Base-by-base conservation (phyloP, 2,329 filamentous ascomycete species). In the Epichloe scottii region DNA sequence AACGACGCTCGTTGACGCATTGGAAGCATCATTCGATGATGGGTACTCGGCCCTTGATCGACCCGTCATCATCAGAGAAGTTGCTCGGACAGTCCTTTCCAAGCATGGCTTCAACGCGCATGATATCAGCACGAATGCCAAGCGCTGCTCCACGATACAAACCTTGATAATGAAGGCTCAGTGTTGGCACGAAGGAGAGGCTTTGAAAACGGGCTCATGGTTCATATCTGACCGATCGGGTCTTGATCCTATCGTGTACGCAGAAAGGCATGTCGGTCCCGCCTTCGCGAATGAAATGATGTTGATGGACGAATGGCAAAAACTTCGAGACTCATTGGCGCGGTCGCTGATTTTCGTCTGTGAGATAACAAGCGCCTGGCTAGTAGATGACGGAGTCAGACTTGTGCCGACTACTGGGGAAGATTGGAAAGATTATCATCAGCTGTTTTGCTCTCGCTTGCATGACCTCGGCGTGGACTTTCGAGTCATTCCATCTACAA, bases 221-320 rank as follows among this genome's bases (percentile, higher is more conserved):
- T 46, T 46, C 44, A 46, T 46, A 19, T 46, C 44, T 5, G 44
- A 46, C 44, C 44, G 44, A 17, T 46, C 44, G 12, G 44, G 44
- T 10, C 44, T 46, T 6, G 44, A 46, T 37, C 44, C 44, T 7
- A 33, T 46, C 26, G 17, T 46, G 2, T 46, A 46, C 33, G 33
- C 44, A 8, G 44, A 46, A 33, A 35, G 12, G 11, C 34, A 37
- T 15, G 44, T 46, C 33, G 33, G 44, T 6, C 33, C 44, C 33
- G 44, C 44, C 30, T 23, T 15, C 7, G 44, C 10, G 26, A 12
- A 14, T 33, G 4, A 37, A 11, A 46, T 46, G 44, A 37, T 37
- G 17, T 10, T 12, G 7, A 46, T 12, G 44, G 4, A 33, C 8
- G 33, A 46, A 12, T 46, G 33, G 44, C 33, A 14, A 5, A 7